Base-by-base conservation (phyloP, 1,139 yeast species). In the Blastobotrys arbuscula region DNA sequence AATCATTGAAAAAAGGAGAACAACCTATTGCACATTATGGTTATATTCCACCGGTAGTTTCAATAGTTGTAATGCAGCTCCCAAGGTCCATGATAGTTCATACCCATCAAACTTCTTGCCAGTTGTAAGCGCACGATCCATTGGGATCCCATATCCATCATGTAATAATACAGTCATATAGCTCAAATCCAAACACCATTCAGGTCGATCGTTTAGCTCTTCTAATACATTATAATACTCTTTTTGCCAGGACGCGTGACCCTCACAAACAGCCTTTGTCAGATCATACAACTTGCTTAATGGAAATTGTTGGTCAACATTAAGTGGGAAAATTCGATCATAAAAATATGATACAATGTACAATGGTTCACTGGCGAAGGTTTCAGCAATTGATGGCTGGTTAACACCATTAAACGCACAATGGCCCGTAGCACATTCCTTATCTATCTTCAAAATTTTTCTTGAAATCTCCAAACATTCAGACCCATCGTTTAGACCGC, bases 41-140 rank as follows among this genome's bases (percentile, higher is more conserved):
- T 28, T 4, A 12, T 9, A 20, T 35, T 47, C 41, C 36, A 39
- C 47, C 7, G 52, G 50, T 33, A 47, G 42, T 83, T 61, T 47
- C 13, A 89, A 73, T 57, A 88, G 71, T 7, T 96, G 95, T 58
- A 89, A 74, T 0, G 96, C 84, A 7, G 96, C 96, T 56, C 97
- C 97, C 53, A 89, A 74, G 70, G 96, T 87, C 97, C 97, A 89
- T 34, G 96, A 96, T 45, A 89, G 73, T 66, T 88, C 96, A 62
- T 85, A 84, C 56, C 81, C 81, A 47, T 80, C 83, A 53, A 89
- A 84, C 55, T 77, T 84, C 69, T 84, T 79, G 12, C 95, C 96
- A 1, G 96, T 87, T 62, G 78, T 84, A 58, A 89, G 75, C 65
- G 86, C 94, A 65, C 96, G 78, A 56, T 76, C 74, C 50, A 85